Percentiles rank a stretch among this genome's conserved stretches.
Evolutionary conservation across 805 yeast species (phyloP).

Genomic region (Candida nemodendra): DNA sequence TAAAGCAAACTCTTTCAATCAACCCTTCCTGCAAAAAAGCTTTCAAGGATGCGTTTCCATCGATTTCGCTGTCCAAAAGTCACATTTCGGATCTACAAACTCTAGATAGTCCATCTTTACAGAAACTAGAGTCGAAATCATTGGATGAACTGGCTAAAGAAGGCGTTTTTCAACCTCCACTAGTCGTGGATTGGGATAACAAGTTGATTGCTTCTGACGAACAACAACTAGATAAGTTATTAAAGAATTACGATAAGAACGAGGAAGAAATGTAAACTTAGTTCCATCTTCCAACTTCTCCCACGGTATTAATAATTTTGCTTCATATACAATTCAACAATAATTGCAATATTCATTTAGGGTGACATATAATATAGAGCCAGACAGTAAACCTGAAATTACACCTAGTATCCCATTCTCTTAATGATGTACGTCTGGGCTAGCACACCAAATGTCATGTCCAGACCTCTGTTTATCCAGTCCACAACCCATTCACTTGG

Average conservation of each 20-base stretch:
- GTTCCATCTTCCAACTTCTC: too few relatives aligned
- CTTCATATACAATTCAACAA: too few relatives aligned
- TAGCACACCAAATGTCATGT: constrained; percentile 75
- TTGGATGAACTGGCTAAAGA: constrained; percentile 21
- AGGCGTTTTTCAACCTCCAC: constrained; percentile 40
- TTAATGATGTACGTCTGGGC: constrained; percentile 90
- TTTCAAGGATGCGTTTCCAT: constrained; percentile 31
- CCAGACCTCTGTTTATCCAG: constrained; percentile 79
- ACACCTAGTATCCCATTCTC: constrained; percentile 69
- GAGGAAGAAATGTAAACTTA: constrained; percentile 15
- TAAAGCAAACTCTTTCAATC: constrained; percentile 25
- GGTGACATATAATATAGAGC: constrained; percentile 4
- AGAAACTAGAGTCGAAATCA: constrained; percentile 12
- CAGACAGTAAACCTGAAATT: not conserved
- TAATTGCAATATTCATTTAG: too few relatives aligned
- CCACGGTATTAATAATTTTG: too few relatives aligned
- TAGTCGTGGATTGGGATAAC: constrained; percentile 64
- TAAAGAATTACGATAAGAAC: constrained; percentile 36
- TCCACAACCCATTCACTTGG: constrained; percentile 81
- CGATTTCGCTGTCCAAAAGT: constrained; percentile 13
- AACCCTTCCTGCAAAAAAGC: constrained; percentile 30
- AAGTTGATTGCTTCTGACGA: constrained; percentile 52
- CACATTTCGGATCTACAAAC: constrained; percentile 22
- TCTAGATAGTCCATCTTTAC: constrained; percentile 8
- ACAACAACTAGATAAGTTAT: constrained; percentile 40